phyloP scores from a whole-genome alignment of 495 filamentous ascomycete genomes.

The Podospora tetraspora region DNA sequence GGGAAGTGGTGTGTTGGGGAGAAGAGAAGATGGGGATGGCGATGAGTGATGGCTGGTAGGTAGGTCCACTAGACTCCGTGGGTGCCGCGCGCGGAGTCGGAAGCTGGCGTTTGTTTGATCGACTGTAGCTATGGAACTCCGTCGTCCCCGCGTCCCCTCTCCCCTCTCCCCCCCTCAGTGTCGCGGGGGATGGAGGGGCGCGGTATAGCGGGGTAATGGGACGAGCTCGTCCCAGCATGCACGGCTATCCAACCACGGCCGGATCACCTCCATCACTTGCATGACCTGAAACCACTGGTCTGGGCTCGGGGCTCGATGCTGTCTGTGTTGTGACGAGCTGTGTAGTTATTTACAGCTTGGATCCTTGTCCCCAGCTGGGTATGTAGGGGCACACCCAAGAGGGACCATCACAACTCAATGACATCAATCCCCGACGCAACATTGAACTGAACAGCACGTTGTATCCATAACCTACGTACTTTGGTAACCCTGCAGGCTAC shows the following conservation, averaged over 20 bases:
- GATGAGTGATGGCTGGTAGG: background rate
- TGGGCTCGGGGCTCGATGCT: background rate
- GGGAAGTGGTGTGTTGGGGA: background rate
- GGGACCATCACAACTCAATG: background rate
- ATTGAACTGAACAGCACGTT: background rate
- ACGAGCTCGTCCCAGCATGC: background rate
- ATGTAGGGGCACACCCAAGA: background rate
- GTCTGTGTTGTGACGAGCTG: background rate
- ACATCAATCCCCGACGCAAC: background rate
- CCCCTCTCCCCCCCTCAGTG: background rate
- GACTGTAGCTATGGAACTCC: background rate
- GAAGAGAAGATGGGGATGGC: background rate
- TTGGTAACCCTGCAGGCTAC: background rate
- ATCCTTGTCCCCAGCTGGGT: background rate
- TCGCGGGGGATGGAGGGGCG: background rate
- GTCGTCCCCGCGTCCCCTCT: background rate
- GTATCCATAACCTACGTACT: background rate
- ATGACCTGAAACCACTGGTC: background rate
- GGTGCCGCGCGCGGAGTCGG: background rate
- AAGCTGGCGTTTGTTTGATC: background rate
- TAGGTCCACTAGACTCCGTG: background rate
- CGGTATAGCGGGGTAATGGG: background rate
- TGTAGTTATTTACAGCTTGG: background rate
- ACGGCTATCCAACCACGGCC: background rate
- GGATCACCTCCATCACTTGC: background rate